A percentile compares a stretch with the other conserved stretches of the same genome.
Conservation (phyloP, 1,139 yeast species). For the Entelexis paramagnoliae region DNA sequence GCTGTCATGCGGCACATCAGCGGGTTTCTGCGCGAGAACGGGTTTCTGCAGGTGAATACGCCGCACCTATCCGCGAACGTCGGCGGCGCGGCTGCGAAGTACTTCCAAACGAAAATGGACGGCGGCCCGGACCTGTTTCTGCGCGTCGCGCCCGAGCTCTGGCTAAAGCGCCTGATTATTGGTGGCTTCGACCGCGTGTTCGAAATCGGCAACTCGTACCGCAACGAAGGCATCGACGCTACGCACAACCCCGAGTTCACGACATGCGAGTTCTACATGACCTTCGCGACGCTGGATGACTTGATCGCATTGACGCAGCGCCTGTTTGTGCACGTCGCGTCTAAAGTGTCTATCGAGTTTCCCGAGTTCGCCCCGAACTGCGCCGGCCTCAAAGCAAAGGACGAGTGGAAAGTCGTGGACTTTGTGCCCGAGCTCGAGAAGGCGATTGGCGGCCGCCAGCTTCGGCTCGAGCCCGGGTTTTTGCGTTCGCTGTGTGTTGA, state of each 20-base stretch:
- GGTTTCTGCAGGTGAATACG: constrained; percentile 75
- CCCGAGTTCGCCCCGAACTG: constrained; percentile 20
- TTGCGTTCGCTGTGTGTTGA: constrained; percentile 30
- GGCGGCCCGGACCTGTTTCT: constrained; percentile 40
- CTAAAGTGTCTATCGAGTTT: constrained; percentile 22
- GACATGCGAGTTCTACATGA: constrained; percentile 84
- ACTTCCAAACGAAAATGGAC: constrained; percentile 46
- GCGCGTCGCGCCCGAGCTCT: constrained; percentile 88
- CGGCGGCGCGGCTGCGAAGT: constrained; percentile 85
- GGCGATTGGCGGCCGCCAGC: constrained; percentile 39
- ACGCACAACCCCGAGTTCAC: constrained; percentile 96
- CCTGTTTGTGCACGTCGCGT: constrained; percentile 39
- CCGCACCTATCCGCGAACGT: constrained; percentile 62
- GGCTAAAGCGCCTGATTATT: constrained; percentile 74
- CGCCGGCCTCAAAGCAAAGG: constrained; percentile 10
- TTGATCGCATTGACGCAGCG: constrained; percentile 56
- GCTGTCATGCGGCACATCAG: constrained; percentile 47
- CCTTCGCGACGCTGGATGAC: constrained; percentile 60
- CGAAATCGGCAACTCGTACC: constrained; percentile 74
- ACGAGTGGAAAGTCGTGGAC: constrained; percentile 33
- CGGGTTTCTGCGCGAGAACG: constrained; percentile 42
- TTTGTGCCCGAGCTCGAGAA: constrained; percentile 43
- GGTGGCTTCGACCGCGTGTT: constrained; percentile 78
- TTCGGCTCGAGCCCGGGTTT: constrained; percentile 27
- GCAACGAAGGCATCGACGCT: constrained; percentile 87